Base-by-base conservation (phyloP, 805 yeast genomes). In the Candida suzukii region DNA sequence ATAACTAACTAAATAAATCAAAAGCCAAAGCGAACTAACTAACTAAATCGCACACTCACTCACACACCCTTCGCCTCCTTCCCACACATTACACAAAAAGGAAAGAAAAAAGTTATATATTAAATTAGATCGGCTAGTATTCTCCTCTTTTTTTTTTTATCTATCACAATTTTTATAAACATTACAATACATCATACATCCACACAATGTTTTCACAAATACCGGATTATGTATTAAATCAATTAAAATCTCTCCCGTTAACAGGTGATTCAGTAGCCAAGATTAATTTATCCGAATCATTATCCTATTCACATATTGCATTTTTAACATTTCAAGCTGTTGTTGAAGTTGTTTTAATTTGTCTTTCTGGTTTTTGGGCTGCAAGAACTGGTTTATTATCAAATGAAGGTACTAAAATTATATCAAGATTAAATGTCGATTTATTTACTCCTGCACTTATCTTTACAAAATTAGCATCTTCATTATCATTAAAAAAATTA, bases 401-500 rank as follows among this genome's bases (percentile, higher is more conserved):
- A 41, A 74, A 83, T 42, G 65, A 70, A 33, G 87, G 83, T n/a
- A 95, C 88, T 52, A 87, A 85, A 57, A 71, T 76, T 34, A 72
- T 91, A 18, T 80, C 93, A 4, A 67, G 73, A 43, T 70, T 91
- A 40, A 91, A 91, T 56, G 97, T 93, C 29, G 91, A 87, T 63
- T 66, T 91, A 40, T 91, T 93, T 68, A 93, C 98, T 18, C 98
- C 99, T 8, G 90, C 96, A 51, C 76, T 91, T 69, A 88, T 91
- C 52, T 93, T 91, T 63, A 74, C 87, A 49, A 93, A 93, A 60
- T 68, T 77, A 41, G 82, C 80, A 17, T 70, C 78, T 7, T 71
- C 78, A 17, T 65, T 93, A 37, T 81, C 93, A 6, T 61, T 90
- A 45, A 71, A 79, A 49, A 90, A 88, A 54, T 73, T 93, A 54